Conservation (phyloP, 2,329 filamentous ascomycete genomes). For the Diplodia scrobiculata region DNA sequence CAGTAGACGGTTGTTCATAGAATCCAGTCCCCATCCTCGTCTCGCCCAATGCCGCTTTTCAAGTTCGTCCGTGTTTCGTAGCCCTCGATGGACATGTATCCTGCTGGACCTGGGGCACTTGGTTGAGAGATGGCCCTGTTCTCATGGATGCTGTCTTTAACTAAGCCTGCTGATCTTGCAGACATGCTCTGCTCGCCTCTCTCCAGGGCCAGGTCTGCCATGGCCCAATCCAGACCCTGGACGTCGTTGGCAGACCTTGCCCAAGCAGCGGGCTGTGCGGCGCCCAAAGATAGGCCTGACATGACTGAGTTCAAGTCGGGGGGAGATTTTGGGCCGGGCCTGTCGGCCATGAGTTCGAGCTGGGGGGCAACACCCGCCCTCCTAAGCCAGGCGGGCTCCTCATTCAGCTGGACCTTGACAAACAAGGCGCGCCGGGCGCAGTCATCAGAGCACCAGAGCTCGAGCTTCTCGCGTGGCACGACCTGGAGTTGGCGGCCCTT, state of each 20-base stretch:
- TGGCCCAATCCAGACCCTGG: conserved; percentile 36
- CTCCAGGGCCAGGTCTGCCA: conserved; percentile 48
- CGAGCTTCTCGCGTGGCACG: conserved; percentile 69
- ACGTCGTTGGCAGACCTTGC: conserved; percentile 5
- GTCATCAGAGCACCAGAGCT: conserved; percentile 81
- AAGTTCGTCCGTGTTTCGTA: conserved; percentile 38
- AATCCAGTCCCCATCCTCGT: conserved; percentile 28
- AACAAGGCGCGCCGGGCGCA: conserved; percentile 82
- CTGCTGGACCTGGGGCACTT: conserved; percentile 31
- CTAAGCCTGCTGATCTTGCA: conserved; percentile 38
- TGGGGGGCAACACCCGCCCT: conserved; percentile 51
- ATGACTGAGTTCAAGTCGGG: conserved; percentile 21
- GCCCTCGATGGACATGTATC: conserved; percentile 45
- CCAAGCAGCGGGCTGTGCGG: background rate
- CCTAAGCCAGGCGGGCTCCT: conserved; percentile 83
- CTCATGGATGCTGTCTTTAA: conserved; percentile 41
- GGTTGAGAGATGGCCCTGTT: conserved; percentile 33
- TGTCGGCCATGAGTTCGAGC: conserved; percentile 40
- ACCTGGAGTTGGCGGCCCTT: conserved; percentile 63
- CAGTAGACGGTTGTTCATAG: conserved; percentile 1
- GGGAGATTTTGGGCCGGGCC: background rate
- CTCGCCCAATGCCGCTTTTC: background rate
- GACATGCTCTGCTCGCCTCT: conserved; percentile 45
- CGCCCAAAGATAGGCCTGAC: conserved; percentile 12
- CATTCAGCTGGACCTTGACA: conserved; percentile 82